Evolutionary conservation across 2,329 filamentous ascomycete genomes (phyloP).

Genomic region (Pyricularia pennisetigena): DNA sequence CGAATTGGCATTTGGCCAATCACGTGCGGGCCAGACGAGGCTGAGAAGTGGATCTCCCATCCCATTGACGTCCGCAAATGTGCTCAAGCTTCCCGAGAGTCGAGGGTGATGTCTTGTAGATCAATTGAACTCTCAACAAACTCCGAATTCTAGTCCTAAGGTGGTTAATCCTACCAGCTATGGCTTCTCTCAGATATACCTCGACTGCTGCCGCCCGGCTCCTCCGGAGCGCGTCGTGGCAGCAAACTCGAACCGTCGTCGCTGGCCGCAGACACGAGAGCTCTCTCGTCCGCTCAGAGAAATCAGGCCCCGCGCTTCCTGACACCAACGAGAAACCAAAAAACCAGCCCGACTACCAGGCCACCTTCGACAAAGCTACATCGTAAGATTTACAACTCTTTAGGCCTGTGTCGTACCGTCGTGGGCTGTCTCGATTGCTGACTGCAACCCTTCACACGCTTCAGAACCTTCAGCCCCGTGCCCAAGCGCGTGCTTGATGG

Average conservation of each 20-base stretch:
- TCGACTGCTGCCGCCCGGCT: constrained; percentile 40
- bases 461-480: constrained; percentile 79
- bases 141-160: not conserved
- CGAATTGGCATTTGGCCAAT: constrained; percentile 11
- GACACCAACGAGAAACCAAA: constrained; percentile 22
- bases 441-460: not conserved
- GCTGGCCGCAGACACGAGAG: constrained; percentile 45
- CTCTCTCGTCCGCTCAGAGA: constrained; percentile 31
- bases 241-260: constrained; percentile 26
- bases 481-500: constrained; percentile 86
- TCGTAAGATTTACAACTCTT: constrained; percentile 52
- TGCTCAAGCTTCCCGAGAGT: constrained; percentile 1
- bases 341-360: constrained; percentile 74
- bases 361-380: constrained; percentile 75
- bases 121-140: constrained; percentile 4
- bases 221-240: constrained; percentile 32
- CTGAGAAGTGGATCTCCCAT: not conserved
- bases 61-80: not conserved
- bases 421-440: not conserved
- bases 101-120: not conserved
- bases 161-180: constrained; percentile 23
- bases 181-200: constrained; percentile 57
- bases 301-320: constrained; percentile 19
- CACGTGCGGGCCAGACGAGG: constrained; percentile 6
- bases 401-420: not conserved